Evolutionary conservation across 495 filamentous ascomycete genomes (phyloP).

Genomic region (Neurospora sp.): DNA sequence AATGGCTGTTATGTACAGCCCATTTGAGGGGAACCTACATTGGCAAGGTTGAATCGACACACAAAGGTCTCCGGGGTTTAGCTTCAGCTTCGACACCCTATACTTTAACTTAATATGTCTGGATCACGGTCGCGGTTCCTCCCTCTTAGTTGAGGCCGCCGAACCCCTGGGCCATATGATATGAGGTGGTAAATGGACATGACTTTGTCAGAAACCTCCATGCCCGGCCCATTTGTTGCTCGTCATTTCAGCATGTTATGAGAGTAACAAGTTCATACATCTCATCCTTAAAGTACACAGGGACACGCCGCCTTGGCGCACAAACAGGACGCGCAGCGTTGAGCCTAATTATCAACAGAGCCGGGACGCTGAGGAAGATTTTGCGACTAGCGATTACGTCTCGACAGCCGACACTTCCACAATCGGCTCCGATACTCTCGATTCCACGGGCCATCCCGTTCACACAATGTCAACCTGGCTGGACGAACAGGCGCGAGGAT

Average conservation of each 20-base stretch:
- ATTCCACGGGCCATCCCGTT: background rate
- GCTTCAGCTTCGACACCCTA: background rate
- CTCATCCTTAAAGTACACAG: background rate
- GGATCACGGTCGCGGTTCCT: background rate
- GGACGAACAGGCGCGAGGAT: background rate
- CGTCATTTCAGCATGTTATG: no score
- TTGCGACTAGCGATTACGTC: background rate
- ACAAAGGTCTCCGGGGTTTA: background rate
- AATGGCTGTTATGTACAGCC: background rate
- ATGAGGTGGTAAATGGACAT: background rate
- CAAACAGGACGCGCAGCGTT: background rate
- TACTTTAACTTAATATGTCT: background rate
- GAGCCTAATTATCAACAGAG: no score
- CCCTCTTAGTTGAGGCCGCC: background rate
- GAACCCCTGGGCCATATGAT: background rate
- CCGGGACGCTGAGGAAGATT: no score
- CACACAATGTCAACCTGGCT: background rate
- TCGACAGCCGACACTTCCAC: background rate
- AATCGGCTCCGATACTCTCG: background rate
- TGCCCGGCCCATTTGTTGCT: accelerated
- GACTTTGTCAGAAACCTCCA: background rate
- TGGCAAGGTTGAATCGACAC: background rate
- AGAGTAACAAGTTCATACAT: no score
- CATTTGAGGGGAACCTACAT: background rate
- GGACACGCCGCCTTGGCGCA: background rate